Evolutionary conservation across 2,329 filamentous ascomycete genomes (phyloP), one percentile per base, ranked within the genome.

Genomic region (Ploettnerulaceae sp.): DNA sequence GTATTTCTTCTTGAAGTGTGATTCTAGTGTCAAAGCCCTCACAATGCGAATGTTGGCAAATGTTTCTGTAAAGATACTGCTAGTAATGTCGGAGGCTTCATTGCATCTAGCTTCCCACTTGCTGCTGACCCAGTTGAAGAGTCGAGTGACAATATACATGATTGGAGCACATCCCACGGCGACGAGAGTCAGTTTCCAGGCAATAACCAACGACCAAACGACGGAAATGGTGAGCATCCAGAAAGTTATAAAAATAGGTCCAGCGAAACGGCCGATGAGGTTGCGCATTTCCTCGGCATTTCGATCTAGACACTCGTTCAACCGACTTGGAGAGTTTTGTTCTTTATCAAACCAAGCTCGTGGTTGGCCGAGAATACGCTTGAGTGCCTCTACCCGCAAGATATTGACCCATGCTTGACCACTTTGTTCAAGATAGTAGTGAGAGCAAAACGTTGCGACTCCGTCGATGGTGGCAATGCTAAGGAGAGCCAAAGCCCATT

Each of bases 281-380:
- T 87, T 89, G 7, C 86, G 78, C 78, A 93, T 90, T 61, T 95
- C 89, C 62, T 97, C 89, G 0, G 84, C 86, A 57, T 88, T 86
- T 12, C 84, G 77, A 58, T 95, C 88, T 0, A 97, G 74, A 34
- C 77, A 84, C 50, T 87, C 81, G 1, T 75, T 80, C 32, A 97
- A 72, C 2, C 74, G 72, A 1, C 73, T 71, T 0, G 84, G 69
- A 0, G 75, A 78, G 63, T 93, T 86, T 25, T 73, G 71, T 2
- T 83, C 72, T 39, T 74, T 70, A 53, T 89, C 82, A 57, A 95
- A 95, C 83, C 89, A 97, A 4, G 75, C 67, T 51, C 77, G 81
- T 1, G 87, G 84, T 60, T 96, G 91, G 29, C 76, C 72, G 0
- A 97, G 71, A 12, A 95, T 80, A 1, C 77, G 75, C 38, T 72